Percentiles rank a stretch among this genome's conserved stretches.
Conservation (phyloP, 139 green algal genomes). For the Coelastrella sp. region DNA sequence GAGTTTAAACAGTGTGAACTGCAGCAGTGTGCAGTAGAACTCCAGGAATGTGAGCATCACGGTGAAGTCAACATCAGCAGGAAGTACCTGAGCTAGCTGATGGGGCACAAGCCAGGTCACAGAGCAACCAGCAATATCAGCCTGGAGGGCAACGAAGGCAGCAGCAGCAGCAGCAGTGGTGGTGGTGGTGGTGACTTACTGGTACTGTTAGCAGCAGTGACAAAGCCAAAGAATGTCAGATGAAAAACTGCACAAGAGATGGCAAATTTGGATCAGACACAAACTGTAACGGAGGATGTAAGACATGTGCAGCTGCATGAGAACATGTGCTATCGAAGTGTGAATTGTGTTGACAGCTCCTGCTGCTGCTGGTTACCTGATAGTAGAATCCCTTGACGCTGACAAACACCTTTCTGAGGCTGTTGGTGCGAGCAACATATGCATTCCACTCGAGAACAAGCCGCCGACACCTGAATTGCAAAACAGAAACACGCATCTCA, state of each 20-base stretch:
- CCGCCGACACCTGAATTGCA: slow-evolving; percentile 54
- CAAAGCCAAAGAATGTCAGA: too few relatives aligned
- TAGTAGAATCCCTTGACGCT: slow-evolving; percentile 98
- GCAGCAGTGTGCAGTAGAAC: slow-evolving; percentile 93
- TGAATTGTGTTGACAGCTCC: too few relatives aligned
- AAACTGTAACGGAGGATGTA: too few relatives aligned
- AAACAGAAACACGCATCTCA: neutral
- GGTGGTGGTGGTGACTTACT: too few relatives aligned
- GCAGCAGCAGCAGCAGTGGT: slow-evolving; percentile 66
- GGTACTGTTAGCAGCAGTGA: too few relatives aligned
- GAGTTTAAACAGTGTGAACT: slow-evolving; percentile 98
- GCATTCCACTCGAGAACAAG: slow-evolving; percentile 96
- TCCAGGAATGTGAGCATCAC: slow-evolving; percentile 99
- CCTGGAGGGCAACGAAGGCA: slow-evolving; percentile 64
- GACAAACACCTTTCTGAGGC: slow-evolving; percentile 94
- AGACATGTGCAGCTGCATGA: too few relatives aligned
- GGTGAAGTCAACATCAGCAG: slow-evolving; percentile 95
- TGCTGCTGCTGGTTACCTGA: slow-evolving; percentile 65
- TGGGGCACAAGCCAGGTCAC: slow-evolving; percentile 98
- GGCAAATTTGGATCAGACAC: too few relatives aligned
- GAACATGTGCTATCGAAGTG: too few relatives aligned
- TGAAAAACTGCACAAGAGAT: too few relatives aligned
- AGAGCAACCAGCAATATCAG: slow-evolving; percentile 90
- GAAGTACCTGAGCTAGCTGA: slow-evolving; percentile 86
- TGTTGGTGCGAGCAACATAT: slow-evolving; percentile 85